phyloP scores from a whole-genome alignment of 2,329 filamentous ascomycete genomes.

The Coniochaeta hoffmannii region DNA sequence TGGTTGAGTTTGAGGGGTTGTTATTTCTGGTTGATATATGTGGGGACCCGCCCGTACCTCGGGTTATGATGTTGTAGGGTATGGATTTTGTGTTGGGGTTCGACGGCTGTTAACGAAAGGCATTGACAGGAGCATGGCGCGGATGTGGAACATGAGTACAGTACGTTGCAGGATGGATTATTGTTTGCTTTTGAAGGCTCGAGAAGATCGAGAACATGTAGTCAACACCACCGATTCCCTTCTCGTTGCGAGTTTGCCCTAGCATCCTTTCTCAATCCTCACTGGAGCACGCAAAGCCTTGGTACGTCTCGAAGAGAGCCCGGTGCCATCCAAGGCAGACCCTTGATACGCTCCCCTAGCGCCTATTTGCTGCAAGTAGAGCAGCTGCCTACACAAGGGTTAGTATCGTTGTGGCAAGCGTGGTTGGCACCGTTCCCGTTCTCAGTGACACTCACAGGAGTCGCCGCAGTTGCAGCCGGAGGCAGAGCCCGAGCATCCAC shows the following conservation, averaged over 20 bases:
- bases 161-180: neutral
- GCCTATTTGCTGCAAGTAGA: neutral
- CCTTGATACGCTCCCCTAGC: neutral
- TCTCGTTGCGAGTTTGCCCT: too few relatives aligned
- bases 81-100: too few relatives aligned
- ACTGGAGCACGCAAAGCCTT: too few relatives aligned
- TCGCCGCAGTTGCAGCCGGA: constrained; percentile 1
- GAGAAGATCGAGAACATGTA: neutral
- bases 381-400: neutral
- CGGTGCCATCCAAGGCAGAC: too few relatives aligned
- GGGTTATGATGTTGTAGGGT: neutral
- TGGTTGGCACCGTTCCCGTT: too few relatives aligned
- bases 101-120: too few relatives aligned
- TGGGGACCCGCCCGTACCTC: neutral
- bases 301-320: too few relatives aligned
- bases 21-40: neutral
- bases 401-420: too few relatives aligned
- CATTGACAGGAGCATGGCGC: too few relatives aligned
- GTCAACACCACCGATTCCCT: too few relatives aligned
- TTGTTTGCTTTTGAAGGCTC: neutral
- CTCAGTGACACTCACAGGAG: neutral
- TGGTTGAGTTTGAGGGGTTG: neutral
- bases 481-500: neutral
- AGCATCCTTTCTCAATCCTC: too few relatives aligned
- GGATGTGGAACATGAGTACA: neutral